Base-by-base conservation (phyloP, 768 basidiomycete species). In the Naganishia onofrii region DNA sequence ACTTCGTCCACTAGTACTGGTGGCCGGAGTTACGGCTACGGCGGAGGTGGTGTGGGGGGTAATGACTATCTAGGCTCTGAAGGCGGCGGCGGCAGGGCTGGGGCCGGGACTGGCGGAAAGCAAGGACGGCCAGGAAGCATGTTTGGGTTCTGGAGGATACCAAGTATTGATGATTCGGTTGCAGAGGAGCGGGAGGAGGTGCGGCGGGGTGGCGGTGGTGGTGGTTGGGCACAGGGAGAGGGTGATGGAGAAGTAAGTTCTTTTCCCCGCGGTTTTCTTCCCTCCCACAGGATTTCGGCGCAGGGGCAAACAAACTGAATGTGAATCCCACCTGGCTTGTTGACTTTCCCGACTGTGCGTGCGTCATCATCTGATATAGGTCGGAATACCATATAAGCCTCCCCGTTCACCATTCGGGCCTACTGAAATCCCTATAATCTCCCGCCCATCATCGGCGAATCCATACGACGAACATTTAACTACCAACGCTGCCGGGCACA, bases 81-180 rank as follows among this genome's bases (percentile, higher is more conserved):
- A 15, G 42, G 42, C 42, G 42, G 42, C 42, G 42, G 42, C 15
- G 42, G 42, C 42, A 15, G 42, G 8, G 42, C 42, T 7, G 42
- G 42, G 2, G 42, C 42, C 44, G 55, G 31, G 36, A 19, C n/a
- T n/a, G n/a, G n/a, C n/a, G n/a, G 12, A 12, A 4, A 38, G 19
- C 28, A 68, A 48, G 38, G 42, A 42, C 54, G 68, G n/a, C 56
- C 68, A n/a, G 36, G 42, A 21, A 58, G 68, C 26, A 46, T 56
- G 67, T 68, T 68, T 69, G 68, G 68, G 48, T 66, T 66, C 52
- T 66, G 46, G 65, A 51, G 65, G 65, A 63, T 63, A 17, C 60
- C 60, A n/a, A 58, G 68, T 58, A 46, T 69, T 21, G 68, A 51
- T 32, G 21, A 19, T n/a, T 31, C 53, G 21, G 29, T 60, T 23